A percentile compares a stretch with the other conserved stretches of the same genome.
These are phyloP conservation scores for Phoma sp. DNA, from an alignment of 2,329 filamentous ascomycete genomes.

Conservation along the genomic window DNA sequence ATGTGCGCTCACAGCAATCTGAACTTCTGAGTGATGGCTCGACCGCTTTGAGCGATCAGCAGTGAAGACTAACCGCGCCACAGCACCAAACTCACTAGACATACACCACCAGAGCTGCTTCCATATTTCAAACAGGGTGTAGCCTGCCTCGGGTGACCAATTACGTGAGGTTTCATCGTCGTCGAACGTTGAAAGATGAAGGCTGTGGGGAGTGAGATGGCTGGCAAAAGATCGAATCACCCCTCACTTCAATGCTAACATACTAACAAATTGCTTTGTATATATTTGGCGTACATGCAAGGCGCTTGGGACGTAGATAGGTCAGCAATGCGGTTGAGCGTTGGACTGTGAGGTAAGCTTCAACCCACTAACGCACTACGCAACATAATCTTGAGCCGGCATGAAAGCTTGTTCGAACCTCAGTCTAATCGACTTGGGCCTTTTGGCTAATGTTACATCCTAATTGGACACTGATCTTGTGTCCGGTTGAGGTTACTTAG, in stretches of 20 bases:
- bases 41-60: too few relatives aligned
- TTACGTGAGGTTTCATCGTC: too few relatives aligned
- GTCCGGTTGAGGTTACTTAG: neutral
- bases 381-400: neutral
- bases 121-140: too few relatives aligned
- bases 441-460: neutral
- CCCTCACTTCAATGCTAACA: too few relatives aligned
- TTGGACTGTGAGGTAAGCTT: neutral
- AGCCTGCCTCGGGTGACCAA: too few relatives aligned
- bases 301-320: neutral
- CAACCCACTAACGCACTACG: neutral
- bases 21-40: too few relatives aligned
- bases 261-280: too few relatives aligned
- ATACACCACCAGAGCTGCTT: too few relatives aligned
- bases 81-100: too few relatives aligned
- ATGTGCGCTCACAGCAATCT: neutral
- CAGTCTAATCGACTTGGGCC: neutral
- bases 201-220: too few relatives aligned
- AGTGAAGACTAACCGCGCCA: too few relatives aligned
- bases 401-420: constrained; percentile 2
- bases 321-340: neutral
- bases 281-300: neutral
- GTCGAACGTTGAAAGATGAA: neutral
- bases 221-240: too few relatives aligned
- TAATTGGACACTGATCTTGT: neutral